phyloP scores from a whole-genome alignment of 768 basidiomycete species.

The Mycena venus region DNA sequence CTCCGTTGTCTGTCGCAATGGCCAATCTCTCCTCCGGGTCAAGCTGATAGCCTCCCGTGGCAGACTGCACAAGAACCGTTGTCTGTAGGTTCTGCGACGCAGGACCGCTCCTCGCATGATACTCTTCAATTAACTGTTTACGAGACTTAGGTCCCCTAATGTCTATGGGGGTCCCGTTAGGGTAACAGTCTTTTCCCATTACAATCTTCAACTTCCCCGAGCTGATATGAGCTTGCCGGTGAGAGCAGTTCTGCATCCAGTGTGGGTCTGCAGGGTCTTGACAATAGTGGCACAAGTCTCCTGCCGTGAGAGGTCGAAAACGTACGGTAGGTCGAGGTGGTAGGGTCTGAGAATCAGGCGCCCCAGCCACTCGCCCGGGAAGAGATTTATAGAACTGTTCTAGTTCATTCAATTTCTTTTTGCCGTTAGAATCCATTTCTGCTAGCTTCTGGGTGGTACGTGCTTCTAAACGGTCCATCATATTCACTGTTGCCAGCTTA shows the following conservation, averaged over 20 bases:
- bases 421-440: background rate
- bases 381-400: conserved; percentile 8
- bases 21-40: too few species aligned
- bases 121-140: background rate
- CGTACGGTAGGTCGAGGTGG: background rate
- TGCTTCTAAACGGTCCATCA: background rate
- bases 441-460: background rate
- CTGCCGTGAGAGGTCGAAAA: background rate
- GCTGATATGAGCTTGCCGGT: background rate
- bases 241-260: background rate
- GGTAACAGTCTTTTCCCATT: background rate
- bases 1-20: too few species aligned
- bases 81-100: too few species aligned
- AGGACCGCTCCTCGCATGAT: background rate
- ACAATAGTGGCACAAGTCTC: conserved; percentile 1
- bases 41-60: too few species aligned
- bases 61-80: too few species aligned
- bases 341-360: background rate
- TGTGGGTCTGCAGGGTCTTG: background rate
- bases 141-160: background rate
- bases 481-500: background rate
- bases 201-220: background rate
- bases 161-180: background rate
- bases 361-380: background rate
- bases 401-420: background rate